Evolutionary conservation across 768 basidiomycete species (phyloP), one percentile per base, ranked within the genome.

Genomic region (Rhizopogon roseolus): DNA sequence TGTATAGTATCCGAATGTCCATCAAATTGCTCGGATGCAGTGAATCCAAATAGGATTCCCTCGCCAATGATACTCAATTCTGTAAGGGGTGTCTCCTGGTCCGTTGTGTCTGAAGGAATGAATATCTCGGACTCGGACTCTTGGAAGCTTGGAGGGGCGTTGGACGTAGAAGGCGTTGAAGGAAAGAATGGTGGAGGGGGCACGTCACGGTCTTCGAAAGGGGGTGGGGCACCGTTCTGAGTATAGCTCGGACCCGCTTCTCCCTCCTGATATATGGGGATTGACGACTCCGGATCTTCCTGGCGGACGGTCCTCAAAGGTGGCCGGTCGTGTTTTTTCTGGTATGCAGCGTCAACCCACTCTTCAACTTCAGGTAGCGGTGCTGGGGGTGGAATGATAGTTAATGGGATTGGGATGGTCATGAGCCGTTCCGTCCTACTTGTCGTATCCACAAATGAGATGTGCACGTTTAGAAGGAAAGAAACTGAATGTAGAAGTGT

Each of bases 251-350:
- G 90, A 10, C 90, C 90, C 3, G 89, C 86, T 64, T 83, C 82
- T 55, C 82, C 81, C 61, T 81, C 82, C 14, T 83, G 81, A 64
- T 89, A 90, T 61, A 77, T 76, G 41, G 88, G 88, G 9, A 79
- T 81, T 3, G 73, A 73, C 34, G 71, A 61, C 36, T 90, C 89
- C 14, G 57, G 55, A 49, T 92, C 91, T 52, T 90, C 88, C 37
- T 78, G 71, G 50, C 91, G 75, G 37, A 83, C 78, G 0, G 91
- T 93, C 62, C 74, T 81, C 3, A 76, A 66, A 2, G 91, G 91
- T 6, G 91, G 91, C 2, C 80, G 79, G 61, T 93, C 91, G 60
- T 93, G 90, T 66, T 93, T 93, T 76, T 93, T 93, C 61, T 81
- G 84, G 67, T 93, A 93, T 6, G 87, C 88, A 29, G 76, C 78